Percentiles rank a stretch among this genome's conserved stretches.
Conservation (phyloP, 1,284 basidiomycete species). For the Naganishia sp. region DNA sequence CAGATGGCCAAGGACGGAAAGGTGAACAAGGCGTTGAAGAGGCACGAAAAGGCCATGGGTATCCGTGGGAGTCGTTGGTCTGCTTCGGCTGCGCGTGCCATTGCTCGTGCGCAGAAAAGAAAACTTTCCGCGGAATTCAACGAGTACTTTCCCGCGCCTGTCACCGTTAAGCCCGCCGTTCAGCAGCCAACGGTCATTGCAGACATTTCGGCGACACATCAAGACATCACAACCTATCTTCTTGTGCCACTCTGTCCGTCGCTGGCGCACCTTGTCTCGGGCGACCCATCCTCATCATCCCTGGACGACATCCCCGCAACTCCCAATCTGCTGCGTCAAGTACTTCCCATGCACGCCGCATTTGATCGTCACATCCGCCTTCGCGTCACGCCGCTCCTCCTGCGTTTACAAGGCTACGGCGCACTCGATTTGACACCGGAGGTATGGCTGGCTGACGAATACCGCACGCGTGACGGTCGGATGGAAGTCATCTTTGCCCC, state of each 20-base stretch:
- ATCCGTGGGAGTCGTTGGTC: conserved; percentile 25
- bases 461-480: conserved; percentile 5
- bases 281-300: neutral
- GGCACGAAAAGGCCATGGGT: conserved; percentile 26
- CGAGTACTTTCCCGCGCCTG: conserved; percentile 17
- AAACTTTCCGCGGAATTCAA: conserved; percentile 16
- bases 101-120: conserved; percentile 1
- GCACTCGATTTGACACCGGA: conserved; percentile 17
- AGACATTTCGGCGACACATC: no score
- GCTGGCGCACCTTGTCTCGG: conserved; percentile 24
- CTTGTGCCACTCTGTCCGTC: conserved; percentile 27
- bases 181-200: no score
- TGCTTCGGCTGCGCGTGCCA: neutral
- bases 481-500: conserved; percentile 25
- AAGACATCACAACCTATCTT: conserved; percentile 28
- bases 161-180: neutral
- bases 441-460: conserved; percentile 13
- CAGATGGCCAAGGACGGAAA: conserved; percentile 5
- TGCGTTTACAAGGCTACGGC: conserved; percentile 13
- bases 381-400: conserved; percentile 17
- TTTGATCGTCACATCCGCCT: conserved; percentile 12
- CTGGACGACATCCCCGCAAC: neutral
- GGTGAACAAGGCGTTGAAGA: conserved; percentile 28
- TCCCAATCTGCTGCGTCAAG: conserved; percentile 6
- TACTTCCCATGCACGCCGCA: conserved; percentile 14